Percentiles rank a stretch among this genome's conserved stretches.
Evolutionary conservation across 345 rosid genomes (phyloP).

Genomic region (Rhodamnia rubescens): DNA sequence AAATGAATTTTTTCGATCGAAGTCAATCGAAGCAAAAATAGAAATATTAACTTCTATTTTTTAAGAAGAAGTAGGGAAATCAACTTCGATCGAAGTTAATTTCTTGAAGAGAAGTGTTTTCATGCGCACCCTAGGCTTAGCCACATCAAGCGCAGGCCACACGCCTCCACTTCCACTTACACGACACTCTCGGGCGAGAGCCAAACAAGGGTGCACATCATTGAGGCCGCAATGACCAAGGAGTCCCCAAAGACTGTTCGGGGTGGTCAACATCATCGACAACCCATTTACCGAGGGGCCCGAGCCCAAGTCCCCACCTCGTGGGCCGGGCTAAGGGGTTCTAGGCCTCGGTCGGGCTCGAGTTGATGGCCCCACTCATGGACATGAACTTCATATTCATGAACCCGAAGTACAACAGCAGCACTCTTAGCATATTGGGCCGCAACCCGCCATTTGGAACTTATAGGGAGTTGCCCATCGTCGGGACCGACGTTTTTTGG

Average conservation of each 20-base stretch:
- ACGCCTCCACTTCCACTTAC: conserved; percentile 65
- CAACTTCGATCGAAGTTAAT: too few species aligned
- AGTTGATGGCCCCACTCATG: not conserved
- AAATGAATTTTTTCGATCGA: too few species aligned
- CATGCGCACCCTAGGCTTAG: too few species aligned
- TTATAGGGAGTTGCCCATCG: conserved; percentile 3
- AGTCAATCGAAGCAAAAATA: too few species aligned
- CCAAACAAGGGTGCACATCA: conserved; percentile 42
- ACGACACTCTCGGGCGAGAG: conserved; percentile 47
- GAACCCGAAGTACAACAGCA: conserved; percentile 47
- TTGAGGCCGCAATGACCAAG: conserved; percentile 20
- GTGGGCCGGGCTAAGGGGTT: conserved; percentile 60
- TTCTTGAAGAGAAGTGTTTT: too few species aligned
- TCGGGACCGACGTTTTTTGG: not conserved
- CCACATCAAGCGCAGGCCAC: conserved; percentile 32
- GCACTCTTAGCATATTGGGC: conserved; percentile 52
- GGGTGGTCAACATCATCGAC: conserved; percentile 43
- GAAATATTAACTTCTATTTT: too few species aligned
- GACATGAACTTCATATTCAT: conserved; percentile 32
- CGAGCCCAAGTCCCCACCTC: conserved; percentile 37
- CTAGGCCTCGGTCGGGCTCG: not conserved
- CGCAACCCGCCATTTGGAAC: not conserved
- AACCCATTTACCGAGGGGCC: conserved; percentile 47
- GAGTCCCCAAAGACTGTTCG: conserved; percentile 41
- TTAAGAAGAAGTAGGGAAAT: too few species aligned